A percentile compares a stretch with the other conserved stretches of the same genome.
Evolutionary conservation across 2,329 filamentous ascomycete genomes (phyloP).

Genomic region (Microcyclospora pomicola): DNA sequence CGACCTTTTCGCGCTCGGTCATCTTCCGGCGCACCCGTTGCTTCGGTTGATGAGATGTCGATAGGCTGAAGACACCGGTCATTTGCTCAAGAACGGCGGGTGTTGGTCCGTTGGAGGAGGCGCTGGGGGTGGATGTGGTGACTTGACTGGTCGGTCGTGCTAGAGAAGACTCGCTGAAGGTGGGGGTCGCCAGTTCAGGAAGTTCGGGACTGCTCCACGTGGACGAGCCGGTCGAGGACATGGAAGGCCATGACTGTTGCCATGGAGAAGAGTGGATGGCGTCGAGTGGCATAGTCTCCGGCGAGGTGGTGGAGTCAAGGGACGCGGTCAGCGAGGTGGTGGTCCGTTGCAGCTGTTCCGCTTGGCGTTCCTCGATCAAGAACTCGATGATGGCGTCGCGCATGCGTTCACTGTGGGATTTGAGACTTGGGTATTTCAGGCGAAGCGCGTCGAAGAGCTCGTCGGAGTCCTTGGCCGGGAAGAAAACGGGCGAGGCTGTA

Average conservation of each 20-base stretch:
- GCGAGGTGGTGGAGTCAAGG: slow-evolving; percentile 9
- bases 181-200: slow-evolving; percentile 16
- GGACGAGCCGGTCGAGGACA: slow-evolving; percentile 16
- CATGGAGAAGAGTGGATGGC: slow-evolving; percentile 11
- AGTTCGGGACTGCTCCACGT: slow-evolving; percentile 21
- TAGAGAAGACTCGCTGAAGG: slow-evolving; percentile 15
- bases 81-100: slow-evolving; percentile 23
- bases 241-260: slow-evolving; percentile 18
- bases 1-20: slow-evolving; percentile 25
- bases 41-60: slow-evolving; percentile 20
- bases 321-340: slow-evolving; percentile 2
- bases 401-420: slow-evolving; percentile 26
- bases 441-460: slow-evolving; percentile 26
- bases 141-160: slow-evolving; percentile 8
- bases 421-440: slow-evolving; percentile 21
- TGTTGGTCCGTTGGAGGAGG: slow-evolving; percentile 7
- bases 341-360: slow-evolving; percentile 12
- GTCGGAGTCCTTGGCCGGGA: slow-evolving; percentile 26
- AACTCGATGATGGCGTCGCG: slow-evolving; percentile 26
- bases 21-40: slow-evolving; percentile 24
- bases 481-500: slow-evolving; percentile 21
- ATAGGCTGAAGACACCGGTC: slow-evolving; percentile 26
- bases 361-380: slow-evolving; percentile 22
- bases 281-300: slow-evolving; percentile 5
- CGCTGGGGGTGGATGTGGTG: slow-evolving; percentile 3